Conservation (phyloP, 1,284 basidiomycete genomes). For the Tylopilus orsonianus region DNA sequence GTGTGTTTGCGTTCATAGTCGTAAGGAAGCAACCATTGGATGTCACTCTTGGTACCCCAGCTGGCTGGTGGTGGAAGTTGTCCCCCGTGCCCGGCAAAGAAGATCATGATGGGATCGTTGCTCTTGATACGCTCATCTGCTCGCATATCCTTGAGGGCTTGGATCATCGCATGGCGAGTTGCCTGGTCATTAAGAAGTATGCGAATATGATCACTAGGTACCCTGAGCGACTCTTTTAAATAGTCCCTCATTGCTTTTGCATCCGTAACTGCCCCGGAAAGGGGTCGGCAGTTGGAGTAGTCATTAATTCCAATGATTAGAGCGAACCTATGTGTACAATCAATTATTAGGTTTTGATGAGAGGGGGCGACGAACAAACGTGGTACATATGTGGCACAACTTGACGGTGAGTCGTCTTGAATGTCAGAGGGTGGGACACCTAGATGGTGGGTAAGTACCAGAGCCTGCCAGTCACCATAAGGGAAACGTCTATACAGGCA, state of each 20-base stretch:
- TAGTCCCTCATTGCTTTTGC: slow-evolving; percentile 51
- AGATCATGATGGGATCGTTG: slow-evolving; percentile 60
- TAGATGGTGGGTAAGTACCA: too few species aligned
- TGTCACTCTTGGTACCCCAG: slow-evolving; percentile 35
- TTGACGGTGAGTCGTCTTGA: too few species aligned
- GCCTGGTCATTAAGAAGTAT: slow-evolving; percentile 52
- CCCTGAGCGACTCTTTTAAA: slow-evolving; percentile 47
- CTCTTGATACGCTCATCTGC: slow-evolving; percentile 51
- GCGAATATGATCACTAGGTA: slow-evolving; percentile 54
- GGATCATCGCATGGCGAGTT: slow-evolving; percentile 53
- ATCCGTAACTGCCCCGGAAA: slow-evolving; percentile 56
- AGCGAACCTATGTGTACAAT: slow-evolving; percentile 42
- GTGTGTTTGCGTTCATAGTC: slow-evolving; percentile 45
- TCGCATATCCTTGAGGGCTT: slow-evolving; percentile 49
- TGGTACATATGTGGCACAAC: too few species aligned
- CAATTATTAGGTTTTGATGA: background rate
- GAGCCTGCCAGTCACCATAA: too few species aligned
- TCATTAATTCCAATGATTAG: slow-evolving; percentile 59
- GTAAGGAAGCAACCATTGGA: slow-evolving; percentile 56
- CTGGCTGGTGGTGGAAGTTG: slow-evolving; percentile 53
- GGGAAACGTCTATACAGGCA: too few species aligned
- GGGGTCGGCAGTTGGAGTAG: slow-evolving; percentile 54
- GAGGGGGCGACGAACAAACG: background rate
- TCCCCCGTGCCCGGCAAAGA: slow-evolving; percentile 65
- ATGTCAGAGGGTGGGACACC: too few species aligned